phyloP scores from a whole-genome alignment of 2,329 filamentous ascomycete species.

The Venturia effusa region DNA sequence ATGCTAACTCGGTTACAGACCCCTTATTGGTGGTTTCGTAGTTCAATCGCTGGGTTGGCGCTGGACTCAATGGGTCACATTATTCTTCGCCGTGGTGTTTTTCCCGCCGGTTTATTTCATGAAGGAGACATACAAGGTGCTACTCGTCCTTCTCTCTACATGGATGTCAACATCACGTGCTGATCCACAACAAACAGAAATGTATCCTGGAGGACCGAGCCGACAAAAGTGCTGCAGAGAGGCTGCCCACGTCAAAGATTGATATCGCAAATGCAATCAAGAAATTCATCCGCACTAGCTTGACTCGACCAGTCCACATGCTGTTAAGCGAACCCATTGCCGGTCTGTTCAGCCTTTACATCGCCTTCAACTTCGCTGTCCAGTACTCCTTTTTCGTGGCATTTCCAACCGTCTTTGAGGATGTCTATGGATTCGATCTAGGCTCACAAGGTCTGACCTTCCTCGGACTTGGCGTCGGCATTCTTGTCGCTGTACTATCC shows the following conservation, averaged over 20 bases:
- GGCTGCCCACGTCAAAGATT: conserved; percentile 7
- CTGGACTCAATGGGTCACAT: conserved; percentile 33
- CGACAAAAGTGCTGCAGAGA: conserved; percentile 19
- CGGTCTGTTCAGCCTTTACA: conserved; percentile 25
- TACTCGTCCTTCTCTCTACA: conserved; percentile 19
- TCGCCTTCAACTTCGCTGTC: conserved; percentile 41
- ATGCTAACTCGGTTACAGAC: conserved; percentile 14
- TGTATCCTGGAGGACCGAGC: conserved; percentile 23
- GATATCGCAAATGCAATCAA: conserved; percentile 18
- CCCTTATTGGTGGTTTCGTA: conserved; percentile 33
- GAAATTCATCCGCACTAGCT: conserved; percentile 29
- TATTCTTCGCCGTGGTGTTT: conserved; percentile 29
- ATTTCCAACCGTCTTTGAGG: conserved; percentile 54
- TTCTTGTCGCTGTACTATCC: conserved; percentile 19
- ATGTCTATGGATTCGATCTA: conserved; percentile 48
- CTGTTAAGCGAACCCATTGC: conserved; percentile 23
- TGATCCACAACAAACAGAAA: neutral
- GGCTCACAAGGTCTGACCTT: conserved; percentile 23
- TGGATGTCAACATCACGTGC: neutral
- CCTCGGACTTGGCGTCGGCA: conserved; percentile 23
- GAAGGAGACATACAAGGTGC: conserved; percentile 45
- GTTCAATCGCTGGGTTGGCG: conserved; percentile 31
- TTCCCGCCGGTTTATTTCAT: conserved; percentile 31
- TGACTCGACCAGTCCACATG: conserved; percentile 38
- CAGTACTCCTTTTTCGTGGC: conserved; percentile 54